A percentile compares a stretch with the other conserved stretches of the same genome.
Conservation (phyloP, 257 asterid genomes). For the Asclepias syriaca region DNA sequence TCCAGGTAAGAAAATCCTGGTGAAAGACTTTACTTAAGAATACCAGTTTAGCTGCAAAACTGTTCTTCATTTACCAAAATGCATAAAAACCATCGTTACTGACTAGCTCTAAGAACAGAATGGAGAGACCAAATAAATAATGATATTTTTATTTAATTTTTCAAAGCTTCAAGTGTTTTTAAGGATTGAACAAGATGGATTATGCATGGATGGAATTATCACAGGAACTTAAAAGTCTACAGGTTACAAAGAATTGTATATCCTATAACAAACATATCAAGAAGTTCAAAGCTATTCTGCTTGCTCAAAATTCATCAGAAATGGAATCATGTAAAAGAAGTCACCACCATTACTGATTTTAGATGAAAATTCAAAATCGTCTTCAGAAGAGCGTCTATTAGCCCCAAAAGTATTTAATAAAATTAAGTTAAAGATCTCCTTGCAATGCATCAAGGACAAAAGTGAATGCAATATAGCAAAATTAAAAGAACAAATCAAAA, state of each 20-base stretch:
- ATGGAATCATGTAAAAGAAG: not conserved
- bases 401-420: not conserved
- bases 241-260: not conserved
- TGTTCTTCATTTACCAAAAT: not conserved
- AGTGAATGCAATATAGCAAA: not conserved
- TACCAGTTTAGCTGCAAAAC: not conserved
- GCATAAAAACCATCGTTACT: not conserved
- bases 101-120: not conserved
- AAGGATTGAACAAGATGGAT: not conserved
- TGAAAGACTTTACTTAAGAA: not conserved
- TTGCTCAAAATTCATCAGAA: not conserved
- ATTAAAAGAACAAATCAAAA: not conserved
- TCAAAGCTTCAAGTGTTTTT: not conserved
- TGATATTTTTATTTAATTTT: not conserved
- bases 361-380: not conserved
- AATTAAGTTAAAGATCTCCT: not conserved
- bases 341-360: not conserved
- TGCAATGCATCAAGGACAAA: not conserved
- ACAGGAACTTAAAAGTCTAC: not conserved
- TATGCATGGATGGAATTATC: not conserved
- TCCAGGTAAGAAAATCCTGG: not conserved
- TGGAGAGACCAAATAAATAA: not conserved
- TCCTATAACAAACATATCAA: not conserved
- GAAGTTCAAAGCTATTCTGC: not conserved
- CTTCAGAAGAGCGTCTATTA: not conserved